Evolutionary conservation across 768 basidiomycete genomes (phyloP), one percentile per base, ranked within the genome.

Genomic region (Lactarius akahatsu): DNA sequence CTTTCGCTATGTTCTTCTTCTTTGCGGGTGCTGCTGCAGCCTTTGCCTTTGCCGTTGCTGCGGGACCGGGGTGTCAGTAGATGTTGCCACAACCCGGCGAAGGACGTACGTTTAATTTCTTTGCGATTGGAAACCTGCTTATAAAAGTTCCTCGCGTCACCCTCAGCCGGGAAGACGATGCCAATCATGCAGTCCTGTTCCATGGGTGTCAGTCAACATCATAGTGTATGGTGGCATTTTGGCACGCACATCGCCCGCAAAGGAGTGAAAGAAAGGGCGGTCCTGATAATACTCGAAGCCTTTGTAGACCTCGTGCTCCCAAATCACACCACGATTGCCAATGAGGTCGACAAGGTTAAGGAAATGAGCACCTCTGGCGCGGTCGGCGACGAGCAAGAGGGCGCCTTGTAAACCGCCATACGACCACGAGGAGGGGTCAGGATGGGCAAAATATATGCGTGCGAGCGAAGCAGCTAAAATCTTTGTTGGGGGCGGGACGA

Each of bases 251-350:
- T 99, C 96, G 60, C 92, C 90, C 3, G 88, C 81, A 76, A 97
- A 98, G 1, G 94, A 88, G 78, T 96, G 92, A 73, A 98, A 97
- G 83, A 89, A 96, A 2, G 89, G 83, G 67, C 94, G 81, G 74
- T 98, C 96, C 72, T 90, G 83, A 73, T 85, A 79, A 74, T 94
- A 93, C 64, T 91, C 86, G 69, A 96, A 84, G 38, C 86, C 87
- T 30, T 89, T 81, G 71, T 94, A 96, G 5, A 98, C 77, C 75
- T 96, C 94, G 70, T 97, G 92, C 65, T 94, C 87, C 96, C 96
- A 99, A 52, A 94, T 86, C 26, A 95, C 84, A 5, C 94, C 94
- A 62, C 94, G 79, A 4, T 92, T 92, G 23, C 94, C 92, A 70
- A 82, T 77, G 20, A 97, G 73, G 76, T 98, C 96, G 3, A 98